phyloP scores from a whole-genome alignment of 352 stramenopile genomes.

The Phytophthora niederhauseri region DNA sequence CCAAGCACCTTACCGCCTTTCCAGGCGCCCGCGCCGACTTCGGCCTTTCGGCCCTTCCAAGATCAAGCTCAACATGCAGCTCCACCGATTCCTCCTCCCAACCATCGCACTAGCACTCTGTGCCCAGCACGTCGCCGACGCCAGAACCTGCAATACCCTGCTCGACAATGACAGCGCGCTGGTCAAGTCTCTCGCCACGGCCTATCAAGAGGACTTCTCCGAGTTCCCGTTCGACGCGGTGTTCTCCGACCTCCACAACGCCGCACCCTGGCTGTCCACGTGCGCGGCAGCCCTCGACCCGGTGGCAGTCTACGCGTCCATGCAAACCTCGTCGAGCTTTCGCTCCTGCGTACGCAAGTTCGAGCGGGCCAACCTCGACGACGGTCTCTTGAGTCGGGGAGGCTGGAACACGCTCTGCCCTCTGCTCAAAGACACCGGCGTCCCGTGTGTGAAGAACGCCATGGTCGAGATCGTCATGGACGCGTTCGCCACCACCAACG shows the following conservation, averaged over 20 bases:
- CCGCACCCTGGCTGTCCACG: slow-evolving; percentile 44
- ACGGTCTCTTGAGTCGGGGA: not conserved
- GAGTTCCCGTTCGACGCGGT: slow-evolving; percentile 3
- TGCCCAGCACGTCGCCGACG: not conserved
- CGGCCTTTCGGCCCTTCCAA: not conserved
- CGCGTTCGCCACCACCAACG: slow-evolving; percentile 17
- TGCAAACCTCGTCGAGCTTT: slow-evolving; percentile 26
- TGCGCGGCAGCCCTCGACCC: slow-evolving; percentile 43
- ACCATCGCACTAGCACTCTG: not conserved
- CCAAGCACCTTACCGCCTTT: not conserved
- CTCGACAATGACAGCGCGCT: slow-evolving; percentile 4
- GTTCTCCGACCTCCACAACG: slow-evolving; percentile 20
- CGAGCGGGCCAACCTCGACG: slow-evolving; percentile 1
- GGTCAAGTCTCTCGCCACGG: slow-evolving; percentile 5
- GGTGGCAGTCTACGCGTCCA: slow-evolving; percentile 12
- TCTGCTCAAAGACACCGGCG: slow-evolving; percentile 31
- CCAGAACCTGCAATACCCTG: slow-evolving; percentile 1
- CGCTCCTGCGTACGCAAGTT: slow-evolving; percentile 27
- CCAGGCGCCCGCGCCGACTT: not conserved
- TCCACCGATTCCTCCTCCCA: not conserved
- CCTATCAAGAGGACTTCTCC: not conserved
- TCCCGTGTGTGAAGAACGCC: slow-evolving; percentile 35
- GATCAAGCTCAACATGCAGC: not conserved
- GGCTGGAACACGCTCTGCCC: slow-evolving; percentile 28
- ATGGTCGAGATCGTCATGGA: slow-evolving; percentile 32